phyloP scores from a whole-genome alignment of 805 yeast genomes.

The Hanseniaspora jakobsenii region DNA sequence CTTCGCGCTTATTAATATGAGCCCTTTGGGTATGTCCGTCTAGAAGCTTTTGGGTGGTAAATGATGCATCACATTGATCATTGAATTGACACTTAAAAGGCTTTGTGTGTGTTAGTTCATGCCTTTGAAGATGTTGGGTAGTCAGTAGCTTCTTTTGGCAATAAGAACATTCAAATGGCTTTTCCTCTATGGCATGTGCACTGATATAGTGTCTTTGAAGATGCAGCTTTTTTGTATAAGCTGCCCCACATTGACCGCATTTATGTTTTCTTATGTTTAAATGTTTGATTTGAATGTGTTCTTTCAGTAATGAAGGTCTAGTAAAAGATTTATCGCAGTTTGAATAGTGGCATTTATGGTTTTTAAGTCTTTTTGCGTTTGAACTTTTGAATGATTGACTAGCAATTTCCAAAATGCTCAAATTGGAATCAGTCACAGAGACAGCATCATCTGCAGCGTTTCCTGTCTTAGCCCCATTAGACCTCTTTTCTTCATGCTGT shows the following conservation, averaged over 20 bases:
- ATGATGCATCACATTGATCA: constrained; percentile 53
- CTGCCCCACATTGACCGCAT: constrained; percentile 52
- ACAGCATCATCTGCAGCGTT: no score
- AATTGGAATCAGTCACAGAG: not conserved
- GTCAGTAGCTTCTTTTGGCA: constrained; percentile 80
- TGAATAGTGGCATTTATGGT: constrained; percentile 47
- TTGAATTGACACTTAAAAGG: constrained; percentile 41
- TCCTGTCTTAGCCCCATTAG: no score
- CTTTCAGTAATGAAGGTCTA: constrained; percentile 71
- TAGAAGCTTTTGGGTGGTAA: constrained; percentile 32
- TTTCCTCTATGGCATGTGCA: constrained; percentile 40
- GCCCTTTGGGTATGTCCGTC: constrained; percentile 62
- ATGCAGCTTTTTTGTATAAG: constrained; percentile 71
- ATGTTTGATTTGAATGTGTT: constrained; percentile 62
- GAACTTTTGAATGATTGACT: constrained; percentile 17
- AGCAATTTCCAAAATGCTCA: constrained; percentile 7
- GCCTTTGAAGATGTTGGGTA: constrained; percentile 68
- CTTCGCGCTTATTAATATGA: constrained; percentile 55
- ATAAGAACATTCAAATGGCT: constrained; percentile 57
- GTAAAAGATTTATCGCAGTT: constrained; percentile 68
- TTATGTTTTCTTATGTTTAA: constrained; percentile 63
- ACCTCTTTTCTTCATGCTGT: no score
- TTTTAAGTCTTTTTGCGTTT: constrained; percentile 41
- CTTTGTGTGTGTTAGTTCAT: constrained; percentile 66
- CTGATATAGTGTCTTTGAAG: constrained; percentile 58